Evolutionary conservation across 2,329 filamentous ascomycete genomes (phyloP), one percentile per base, ranked within the genome.

Genomic region (Colletotrichum godetiae): DNA sequence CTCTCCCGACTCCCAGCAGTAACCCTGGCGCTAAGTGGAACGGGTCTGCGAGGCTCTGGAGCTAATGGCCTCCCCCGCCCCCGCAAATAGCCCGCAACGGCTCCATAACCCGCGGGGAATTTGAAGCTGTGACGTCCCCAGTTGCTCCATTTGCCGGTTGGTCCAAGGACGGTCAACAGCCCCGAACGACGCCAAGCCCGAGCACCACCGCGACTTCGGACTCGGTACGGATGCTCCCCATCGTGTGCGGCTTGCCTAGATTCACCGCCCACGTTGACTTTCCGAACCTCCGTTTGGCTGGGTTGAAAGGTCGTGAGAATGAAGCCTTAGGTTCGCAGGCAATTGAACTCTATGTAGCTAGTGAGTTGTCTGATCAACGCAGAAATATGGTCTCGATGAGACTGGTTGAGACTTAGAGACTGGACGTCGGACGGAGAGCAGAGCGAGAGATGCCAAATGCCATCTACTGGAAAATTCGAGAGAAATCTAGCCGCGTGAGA

Each of bases 161-260:
- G 64, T 68, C 68, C 68, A 72, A 53, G 58, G 59, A 73, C 22
- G 55, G 70, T 46, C 53, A 73, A 60, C 67, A 55, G 35, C 33
- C 67, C 70, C 55, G 60, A 64, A 49, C 13, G 22, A 22, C 35
- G 59, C 60, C 49, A 64, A 29, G 60, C 19, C 29, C 42, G 46
- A 24, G n/a, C 3, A 31, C 24, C 59, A 27, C 37, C 37, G 8
- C 15, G 19, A 31, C 35, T 15, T 15, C 37, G 37, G 13, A 42
- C 37, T 42, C 37, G 37, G 37, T 42, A 42, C 13, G 37, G 35
- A 42, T 42, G 12, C 37, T 1, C 37, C 37, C 5, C 12, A 42
- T 42, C 37, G 13, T 0, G 5, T 0, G 15, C 37, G 0, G 12
- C 2, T 11, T 49, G 19, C 35, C 46, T 35, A 0, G 22, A 1